Percentiles rank a stretch among this genome's conserved stretches.
These are phyloP conservation scores for Petasospora fabianii DNA, from an alignment of 1,139 yeast genomes.

Conservation along the genomic window DNA sequence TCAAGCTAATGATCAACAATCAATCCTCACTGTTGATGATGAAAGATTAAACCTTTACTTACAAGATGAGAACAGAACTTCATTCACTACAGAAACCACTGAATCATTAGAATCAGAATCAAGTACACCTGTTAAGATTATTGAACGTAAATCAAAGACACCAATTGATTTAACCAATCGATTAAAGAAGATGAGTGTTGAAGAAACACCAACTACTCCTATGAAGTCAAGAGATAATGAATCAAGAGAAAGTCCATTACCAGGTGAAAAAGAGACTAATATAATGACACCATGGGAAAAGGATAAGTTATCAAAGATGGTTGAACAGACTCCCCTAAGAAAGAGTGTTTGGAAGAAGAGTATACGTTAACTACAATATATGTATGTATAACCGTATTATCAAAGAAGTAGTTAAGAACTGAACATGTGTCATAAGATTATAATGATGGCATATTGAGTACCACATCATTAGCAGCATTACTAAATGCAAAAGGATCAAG, in stretches of 20 bases:
- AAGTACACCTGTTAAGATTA: conserved; percentile 5
- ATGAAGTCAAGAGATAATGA: neutral
- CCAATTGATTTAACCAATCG: conserved; percentile 3
- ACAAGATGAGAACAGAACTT: conserved; percentile 47
- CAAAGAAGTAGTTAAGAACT: too few species aligned
- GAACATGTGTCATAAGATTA: neutral
- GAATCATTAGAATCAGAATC: conserved; percentile 5
- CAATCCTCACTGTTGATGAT: conserved; percentile 56
- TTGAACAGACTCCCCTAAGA: neutral
- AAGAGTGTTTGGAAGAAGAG: neutral
- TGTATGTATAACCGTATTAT: neutral
- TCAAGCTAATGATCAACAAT: conserved; percentile 57
- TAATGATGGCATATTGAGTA: neutral
- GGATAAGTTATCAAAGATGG: conserved; percentile 4
- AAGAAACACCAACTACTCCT: conserved; percentile 3
- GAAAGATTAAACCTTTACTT: conserved; percentile 64
- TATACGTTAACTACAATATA: neutral
- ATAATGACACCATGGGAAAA: conserved; percentile 19
- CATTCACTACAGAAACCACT: neutral
- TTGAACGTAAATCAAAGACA: neutral
- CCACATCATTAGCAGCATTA: neutral
- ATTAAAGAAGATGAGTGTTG: neutral
- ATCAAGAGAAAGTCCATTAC: conserved; percentile 10
- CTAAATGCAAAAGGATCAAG: neutral
- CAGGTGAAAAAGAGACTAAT: conserved; percentile 14